Evolutionary conservation across 108 stramenopile species (phyloP).

Genomic region (Poteriospumella lacustris): DNA sequence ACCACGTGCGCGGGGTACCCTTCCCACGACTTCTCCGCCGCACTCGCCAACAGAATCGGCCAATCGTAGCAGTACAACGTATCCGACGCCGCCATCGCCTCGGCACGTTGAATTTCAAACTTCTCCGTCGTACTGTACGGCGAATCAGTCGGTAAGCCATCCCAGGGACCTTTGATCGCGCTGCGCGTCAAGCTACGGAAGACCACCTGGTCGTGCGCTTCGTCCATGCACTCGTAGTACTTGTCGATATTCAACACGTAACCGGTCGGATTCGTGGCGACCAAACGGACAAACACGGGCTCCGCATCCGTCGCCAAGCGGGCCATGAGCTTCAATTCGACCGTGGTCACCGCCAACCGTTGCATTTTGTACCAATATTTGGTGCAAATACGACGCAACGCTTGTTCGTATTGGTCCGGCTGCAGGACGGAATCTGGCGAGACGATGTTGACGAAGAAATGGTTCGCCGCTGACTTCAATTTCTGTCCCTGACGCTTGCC

Average conservation of each 20-base stretch:
- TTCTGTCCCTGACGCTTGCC: background rate
- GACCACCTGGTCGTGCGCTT: background rate
- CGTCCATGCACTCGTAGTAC: slow-evolving; percentile 86
- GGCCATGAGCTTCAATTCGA: slow-evolving; percentile 86
- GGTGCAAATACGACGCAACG: slow-evolving; percentile 74
- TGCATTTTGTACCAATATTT: slow-evolving; percentile 64
- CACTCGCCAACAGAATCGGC: slow-evolving; percentile 88
- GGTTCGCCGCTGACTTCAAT: slow-evolving; percentile 54
- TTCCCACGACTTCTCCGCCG: slow-evolving; percentile 73
- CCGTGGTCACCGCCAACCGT: slow-evolving; percentile 77
- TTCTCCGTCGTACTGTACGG: slow-evolving; percentile 85
- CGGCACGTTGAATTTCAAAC: slow-evolving; percentile 80
- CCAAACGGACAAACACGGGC: slow-evolving; percentile 79
- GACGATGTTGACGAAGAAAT: slow-evolving; percentile 90
- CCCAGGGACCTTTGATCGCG: background rate
- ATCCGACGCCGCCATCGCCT: slow-evolving; percentile 73
- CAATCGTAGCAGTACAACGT: slow-evolving; percentile 89
- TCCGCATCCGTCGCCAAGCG: slow-evolving; percentile 63
- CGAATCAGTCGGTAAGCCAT: slow-evolving; percentile 34
- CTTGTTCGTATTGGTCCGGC: slow-evolving; percentile 72
- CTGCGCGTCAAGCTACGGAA: slow-evolving; percentile 16
- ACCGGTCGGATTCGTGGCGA: slow-evolving; percentile 92
- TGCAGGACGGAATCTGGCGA: slow-evolving; percentile 66
- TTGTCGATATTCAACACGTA: slow-evolving; percentile 88
- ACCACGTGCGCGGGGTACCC: slow-evolving; percentile 24